Evolutionary conservation across 1,284 basidiomycete species (phyloP), one percentile per base, ranked within the genome.

Genomic region (Melampsora abietis-canadensis): DNA sequence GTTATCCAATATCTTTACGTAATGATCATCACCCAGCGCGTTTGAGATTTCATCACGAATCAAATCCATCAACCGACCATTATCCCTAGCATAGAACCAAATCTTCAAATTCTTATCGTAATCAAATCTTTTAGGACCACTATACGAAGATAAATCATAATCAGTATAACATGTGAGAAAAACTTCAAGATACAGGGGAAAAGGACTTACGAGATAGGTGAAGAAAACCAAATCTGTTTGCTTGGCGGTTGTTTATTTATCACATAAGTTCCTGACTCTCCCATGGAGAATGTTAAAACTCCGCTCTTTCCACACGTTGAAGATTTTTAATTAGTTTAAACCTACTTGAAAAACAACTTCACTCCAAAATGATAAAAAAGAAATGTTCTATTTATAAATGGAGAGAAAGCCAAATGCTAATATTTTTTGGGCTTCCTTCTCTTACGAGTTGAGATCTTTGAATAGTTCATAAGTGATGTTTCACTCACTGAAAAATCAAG

Each of bases 201-300:
- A 57, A 63, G 7, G 30, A 61, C 70, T 59, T 2, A 75, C 72
- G 72, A 75, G 27, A 75, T 61, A 1, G 72, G 72, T 17, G 72
- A 75, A 8, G 72, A 75, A 4, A 75, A 57, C 72, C 72, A 75
- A 10, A 75, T 75, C 37, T 75, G 72, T 62, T 67, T 75, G 31
- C 61, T 75, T 4, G 72, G 72, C 2, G 72, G 72, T 40, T 75
- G 72, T 40, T 75, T 75, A 40, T 75, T 75, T 2, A 75, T 19
- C 8, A 75, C 72, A 40, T 75, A 75, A 6, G 72, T 75, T 0
- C 64, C 72, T 47, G 8, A 27, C 5, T 62, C 27, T n/a, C 57
- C 57, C 57, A 75, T 61, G 5, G 64, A 67, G 30, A 75, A 67
- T 15, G 64, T 66, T 59, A 75, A 66, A 21, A 75, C 72, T 17